Base-by-base conservation (phyloP, 768 basidiomycete species). In the Floccularia luteovirens region DNA sequence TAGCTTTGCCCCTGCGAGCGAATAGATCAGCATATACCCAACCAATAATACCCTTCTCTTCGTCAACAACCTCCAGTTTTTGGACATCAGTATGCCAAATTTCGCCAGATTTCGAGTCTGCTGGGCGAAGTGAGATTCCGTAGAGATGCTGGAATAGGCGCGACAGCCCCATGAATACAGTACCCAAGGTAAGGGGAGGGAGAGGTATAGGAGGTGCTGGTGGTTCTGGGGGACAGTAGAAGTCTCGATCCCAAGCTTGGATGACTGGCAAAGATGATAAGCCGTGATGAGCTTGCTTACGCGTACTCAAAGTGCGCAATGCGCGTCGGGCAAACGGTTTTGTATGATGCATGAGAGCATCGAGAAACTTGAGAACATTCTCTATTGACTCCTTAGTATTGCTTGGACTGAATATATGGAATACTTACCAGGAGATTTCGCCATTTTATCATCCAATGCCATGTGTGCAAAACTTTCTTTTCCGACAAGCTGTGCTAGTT, bases 221-320 rank as follows among this genome's bases (percentile, higher is more conserved):
- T 8, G 79, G 76, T 58, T 87, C 80, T 3, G 81, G 81, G 1
- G 85, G 83, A 42, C 89, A 85, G 59, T 91, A 97, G 56, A 82
- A 94, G 49, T 97, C 93, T 48, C 92, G 75, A 61, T 98, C 96
- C 96, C 96, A 99, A n/a, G 91, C 82, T 47, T 94, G 77, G 37
- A 98, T 77, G 17, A 66, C 64, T 31, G 85, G 85, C 33, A 74
- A 63, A 16, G 69, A 61, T 0, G 70, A 63, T 1, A 78, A 68
- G 16, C 66, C 61, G 21, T 90, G 74, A 49, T 86, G 82, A 6
- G 67, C 68, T 56, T 88, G 82, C 66, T 98, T 98, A 48, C 74
- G 78, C 49, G 60, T 63, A 57, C 71, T 77, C 42, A 77, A 69
- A 32, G 79, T 70, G 27, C 71, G 70, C 25, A 98, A 63, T 31